A percentile compares a stretch with the other conserved stretches of the same genome.
These are phyloP conservation scores for Solanum virginianum DNA, from an alignment of 257 asterid species.

Conservation along the genomic window DNA sequence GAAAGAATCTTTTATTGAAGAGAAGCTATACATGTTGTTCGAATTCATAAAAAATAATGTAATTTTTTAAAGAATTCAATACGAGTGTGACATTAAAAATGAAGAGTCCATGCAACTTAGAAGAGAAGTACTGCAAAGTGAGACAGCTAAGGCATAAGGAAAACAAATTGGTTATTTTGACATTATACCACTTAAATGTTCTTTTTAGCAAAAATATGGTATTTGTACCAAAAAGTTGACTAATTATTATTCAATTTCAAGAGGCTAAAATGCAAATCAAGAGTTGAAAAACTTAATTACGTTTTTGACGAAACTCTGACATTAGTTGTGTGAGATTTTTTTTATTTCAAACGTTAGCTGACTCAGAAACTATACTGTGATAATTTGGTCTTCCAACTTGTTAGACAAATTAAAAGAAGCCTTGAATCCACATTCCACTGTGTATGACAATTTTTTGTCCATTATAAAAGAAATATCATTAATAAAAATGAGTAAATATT, in stretches of 20 bases:
- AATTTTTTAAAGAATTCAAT: too few species aligned
- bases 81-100: too few species aligned
- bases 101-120: too few species aligned
- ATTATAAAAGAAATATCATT: too few species aligned
- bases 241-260: not conserved
- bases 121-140: not conserved
- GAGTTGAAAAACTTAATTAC: not conserved
- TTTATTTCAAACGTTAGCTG: too few species aligned
- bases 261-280: not conserved
- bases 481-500: not conserved
- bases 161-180: not conserved
- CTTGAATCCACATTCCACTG: too few species aligned
- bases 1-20: not conserved
- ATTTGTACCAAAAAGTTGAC: not conserved
- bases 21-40: not conserved
- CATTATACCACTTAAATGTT: not conserved
- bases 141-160: not conserved
- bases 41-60: too few species aligned
- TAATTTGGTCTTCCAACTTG: too few species aligned
- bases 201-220: not conserved
- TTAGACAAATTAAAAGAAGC: too few species aligned
- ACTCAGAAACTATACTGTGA: too few species aligned
- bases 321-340: too few species aligned
- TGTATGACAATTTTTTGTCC: too few species aligned
- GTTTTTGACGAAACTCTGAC: not conserved